Conservation (phyloP, 257 asterid genomes). For the Schizonepeta tenuifolia region DNA sequence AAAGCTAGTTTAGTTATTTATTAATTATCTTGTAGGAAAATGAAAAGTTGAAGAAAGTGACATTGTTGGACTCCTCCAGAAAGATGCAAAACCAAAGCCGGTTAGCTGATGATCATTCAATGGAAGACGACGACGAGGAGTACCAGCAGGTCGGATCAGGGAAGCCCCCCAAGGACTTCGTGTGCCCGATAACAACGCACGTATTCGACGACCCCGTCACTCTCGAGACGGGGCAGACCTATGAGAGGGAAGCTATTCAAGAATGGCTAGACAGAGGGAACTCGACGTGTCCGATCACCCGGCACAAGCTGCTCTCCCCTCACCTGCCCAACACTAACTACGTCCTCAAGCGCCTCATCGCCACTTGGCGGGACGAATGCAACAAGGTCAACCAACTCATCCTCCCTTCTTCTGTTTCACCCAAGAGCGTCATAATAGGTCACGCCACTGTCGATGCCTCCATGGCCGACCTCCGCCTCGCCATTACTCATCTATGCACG, state of each 20-base stretch:
- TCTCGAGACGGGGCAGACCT: constrained; percentile 86
- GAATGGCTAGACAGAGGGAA: constrained; percentile 87
- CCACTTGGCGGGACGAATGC: constrained; percentile 61
- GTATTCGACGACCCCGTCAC: constrained; percentile 82
- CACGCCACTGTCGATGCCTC: constrained; percentile 53
- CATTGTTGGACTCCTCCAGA: constrained; percentile 46
- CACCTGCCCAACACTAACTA: constrained; percentile 75
- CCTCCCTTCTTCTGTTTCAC: constrained; percentile 37
- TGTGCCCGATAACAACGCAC: constrained; percentile 82
- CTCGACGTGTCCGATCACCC: constrained; percentile 77
- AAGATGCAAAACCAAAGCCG: constrained; percentile 33
- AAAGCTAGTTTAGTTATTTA: constrained; percentile 27
- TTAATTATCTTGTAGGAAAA: constrained; percentile 57
- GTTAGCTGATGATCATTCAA: constrained; percentile 45
- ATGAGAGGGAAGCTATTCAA: constrained; percentile 74
- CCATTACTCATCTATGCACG: constrained; percentile 60
- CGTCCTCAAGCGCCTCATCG: constrained; percentile 82
- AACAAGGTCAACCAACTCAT: constrained; percentile 31
- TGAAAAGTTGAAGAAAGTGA: constrained; percentile 44
- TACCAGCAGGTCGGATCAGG: too few relatives aligned
- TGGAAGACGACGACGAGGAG: constrained; percentile 53
- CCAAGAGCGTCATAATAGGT: constrained; percentile 56
- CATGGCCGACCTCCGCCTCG: constrained; percentile 54
- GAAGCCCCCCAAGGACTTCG: constrained; percentile 54
- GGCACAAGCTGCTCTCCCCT: constrained; percentile 59